These are phyloP conservation scores for Quercus dentata DNA, from an alignment of 306 rosid genomes.

Conservation along the genomic window DNA sequence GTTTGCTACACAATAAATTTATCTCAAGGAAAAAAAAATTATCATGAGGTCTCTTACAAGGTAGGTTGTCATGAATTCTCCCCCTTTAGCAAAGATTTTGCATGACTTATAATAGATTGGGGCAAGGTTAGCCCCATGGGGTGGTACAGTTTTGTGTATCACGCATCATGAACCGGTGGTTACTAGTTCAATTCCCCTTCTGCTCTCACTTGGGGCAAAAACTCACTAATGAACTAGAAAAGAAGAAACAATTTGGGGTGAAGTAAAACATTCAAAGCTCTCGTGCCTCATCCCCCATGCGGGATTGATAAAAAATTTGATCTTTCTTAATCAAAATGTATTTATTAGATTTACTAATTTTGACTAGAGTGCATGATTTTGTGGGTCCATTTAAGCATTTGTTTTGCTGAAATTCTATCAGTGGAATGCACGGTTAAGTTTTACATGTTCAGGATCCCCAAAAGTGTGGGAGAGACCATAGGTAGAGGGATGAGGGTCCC, in stretches of 20 bases:
- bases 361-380: neutral
- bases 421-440: neutral
- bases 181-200: too few relatives aligned
- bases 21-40: too few relatives aligned
- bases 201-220: too few relatives aligned
- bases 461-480: neutral
- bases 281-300: neutral
- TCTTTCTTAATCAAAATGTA: neutral
- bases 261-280: neutral
- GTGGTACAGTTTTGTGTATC: too few relatives aligned
- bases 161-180: too few relatives aligned
- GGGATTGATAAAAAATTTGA: too few relatives aligned
- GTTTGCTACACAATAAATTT: neutral
- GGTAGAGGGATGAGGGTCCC: neutral
- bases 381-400: neutral
- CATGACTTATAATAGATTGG: too few relatives aligned
- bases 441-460: neutral
- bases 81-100: too few relatives aligned
- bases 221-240: too few relatives aligned
- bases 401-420: neutral
- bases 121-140: too few relatives aligned
- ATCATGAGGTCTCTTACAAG: too few relatives aligned
- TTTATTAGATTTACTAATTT: neutral
- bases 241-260: neutral
- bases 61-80: too few relatives aligned